Evolutionary conservation across 2,329 filamentous ascomycete species (phyloP), one percentile per base, ranked within the genome.

Genomic region (Trichophyton simii): DNA sequence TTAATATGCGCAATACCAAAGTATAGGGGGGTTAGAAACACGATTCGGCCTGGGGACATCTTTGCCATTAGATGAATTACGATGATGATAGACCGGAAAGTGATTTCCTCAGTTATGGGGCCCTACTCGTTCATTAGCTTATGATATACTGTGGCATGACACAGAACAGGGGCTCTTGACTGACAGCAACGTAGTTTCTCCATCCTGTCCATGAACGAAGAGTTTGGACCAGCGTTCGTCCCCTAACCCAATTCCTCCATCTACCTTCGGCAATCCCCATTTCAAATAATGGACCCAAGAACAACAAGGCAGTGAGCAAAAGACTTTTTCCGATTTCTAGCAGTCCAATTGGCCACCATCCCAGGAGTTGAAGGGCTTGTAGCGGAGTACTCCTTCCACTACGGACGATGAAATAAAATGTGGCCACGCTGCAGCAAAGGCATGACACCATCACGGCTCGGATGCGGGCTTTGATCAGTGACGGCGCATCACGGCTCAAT

Each of bases 1-100:
- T 99, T 92, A 57, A 95, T 75, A 75, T 99, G 94, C 6, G 94
- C 91, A 52, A 96, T 84, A 59, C 92, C 92, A 71, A 97, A 97
- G 72, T 96, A 87, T 9, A 96, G 77, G 5, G 92, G 92, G 1
- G 89, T 89, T 9, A 89, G 77, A 75, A 95, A 90, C 69, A 95
- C 83, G 65, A 89, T 90, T 2, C 69, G 76, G 2, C 71, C 70
- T 0, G 77, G 72, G 50, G 80, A 79, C 58, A 84, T 77, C 52
- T 81, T 81, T 20, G 90, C 85, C 58, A 91, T 78, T 34, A 96
- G 77, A 70, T 96, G 86, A 9, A 96, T 80, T 1, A 92, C 88
- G 44, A 96, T 82, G 59, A 91, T 86, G 66, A 91, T 84, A 2
- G 89, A 90, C 70, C 94, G 88, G 79, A 96, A 99, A 68, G 96